Evolutionary conservation across 2,329 filamentous ascomycete genomes (phyloP).

Genomic region (Bipolaris gigantea): DNA sequence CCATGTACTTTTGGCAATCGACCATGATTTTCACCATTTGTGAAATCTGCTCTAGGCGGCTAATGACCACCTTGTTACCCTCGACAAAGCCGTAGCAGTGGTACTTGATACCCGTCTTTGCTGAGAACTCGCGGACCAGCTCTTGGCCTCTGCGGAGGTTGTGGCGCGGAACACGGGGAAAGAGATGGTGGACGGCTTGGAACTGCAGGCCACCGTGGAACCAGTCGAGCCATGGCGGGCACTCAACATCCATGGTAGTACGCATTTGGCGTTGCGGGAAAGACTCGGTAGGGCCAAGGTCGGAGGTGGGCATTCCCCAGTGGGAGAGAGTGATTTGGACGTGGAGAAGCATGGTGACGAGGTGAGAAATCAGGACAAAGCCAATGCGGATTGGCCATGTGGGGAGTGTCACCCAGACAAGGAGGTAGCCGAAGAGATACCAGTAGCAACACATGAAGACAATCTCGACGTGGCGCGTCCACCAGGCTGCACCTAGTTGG

Average conservation of each 20-base stretch:
- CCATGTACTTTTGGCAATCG: conserved; percentile 45
- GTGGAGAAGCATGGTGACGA: conserved; percentile 79
- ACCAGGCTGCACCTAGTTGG: conserved; percentile 74
- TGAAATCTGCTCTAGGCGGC: conserved; percentile 74
- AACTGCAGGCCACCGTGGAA: conserved; percentile 89
- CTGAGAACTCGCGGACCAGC: conserved; percentile 78
- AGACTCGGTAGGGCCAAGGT: conserved; percentile 80
- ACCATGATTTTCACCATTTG: conserved; percentile 67
- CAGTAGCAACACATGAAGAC: conserved; percentile 79
- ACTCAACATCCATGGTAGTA: conserved; percentile 93
- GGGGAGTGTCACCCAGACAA: conserved; percentile 74
- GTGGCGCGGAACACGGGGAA: conserved; percentile 79
- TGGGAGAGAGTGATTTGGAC: conserved; percentile 90
- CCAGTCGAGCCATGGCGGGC: conserved; percentile 83
- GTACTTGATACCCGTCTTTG: conserved; percentile 81
- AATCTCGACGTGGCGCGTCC: conserved; percentile 82
- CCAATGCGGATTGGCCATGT: conserved; percentile 68
- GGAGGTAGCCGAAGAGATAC: conserved; percentile 81
- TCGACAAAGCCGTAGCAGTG: conserved; percentile 82
- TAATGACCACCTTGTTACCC: conserved; percentile 79
- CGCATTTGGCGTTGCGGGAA: conserved; percentile 90
- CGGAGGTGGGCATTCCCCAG: conserved; percentile 89
- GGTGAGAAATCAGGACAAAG: conserved; percentile 79
- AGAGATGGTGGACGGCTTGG: conserved; percentile 85
- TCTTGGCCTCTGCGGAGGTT: conserved; percentile 76